Base-by-base conservation (phyloP, 139 green algal genomes). In the Ettlia oleoabundans region DNA sequence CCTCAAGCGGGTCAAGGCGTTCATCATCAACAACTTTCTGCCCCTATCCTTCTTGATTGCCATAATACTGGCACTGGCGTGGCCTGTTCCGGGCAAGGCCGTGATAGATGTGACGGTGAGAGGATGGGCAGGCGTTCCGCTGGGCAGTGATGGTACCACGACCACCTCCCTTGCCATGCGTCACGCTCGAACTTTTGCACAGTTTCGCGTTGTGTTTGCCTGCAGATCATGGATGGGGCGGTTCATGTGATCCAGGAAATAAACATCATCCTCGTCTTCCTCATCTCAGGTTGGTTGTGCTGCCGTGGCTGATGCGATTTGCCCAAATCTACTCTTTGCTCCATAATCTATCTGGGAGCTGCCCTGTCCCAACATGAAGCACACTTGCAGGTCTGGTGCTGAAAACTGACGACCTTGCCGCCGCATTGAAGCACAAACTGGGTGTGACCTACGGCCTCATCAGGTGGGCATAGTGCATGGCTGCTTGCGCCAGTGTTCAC, bases 361-460 rank as follows among this genome's bases (percentile, higher is more conserved):
- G n/a, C n/a, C n/a, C n/a, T n/a, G n/a, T n/a, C n/a, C n/a, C n/a
- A n/a, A n/a, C n/a, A n/a, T n/a, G n/a, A n/a, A n/a, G n/a, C n/a
- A n/a, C n/a, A n/a, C n/a, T n/a, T n/a, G n/a, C n/a, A n/a, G 93
- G 93, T 52, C 65, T 96, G 0, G 94, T 90, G 0, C 82, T 95
- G 32, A 89, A 95, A 41, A 93, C 90, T 2, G 82, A 82, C 18
- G 91, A 96, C 78, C 77, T 94, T 1, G 83, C 88, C 9, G 41
- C 52, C 3, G 89, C 92, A 0, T 30, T 94, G 37, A 87, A 85
- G 72, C 83, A 86, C n/a, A 90, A 85, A 52, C 88, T 82, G 43
- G 87, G 82, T 9, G 52, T 94, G 19, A 13, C 87, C 1, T 92
- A 91, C 41, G 90, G 89, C 30, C 47, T 93, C 5, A 64, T 89